Conservation (phyloP, 345 rosid species). For the Crucihimalaya himalaica region DNA sequence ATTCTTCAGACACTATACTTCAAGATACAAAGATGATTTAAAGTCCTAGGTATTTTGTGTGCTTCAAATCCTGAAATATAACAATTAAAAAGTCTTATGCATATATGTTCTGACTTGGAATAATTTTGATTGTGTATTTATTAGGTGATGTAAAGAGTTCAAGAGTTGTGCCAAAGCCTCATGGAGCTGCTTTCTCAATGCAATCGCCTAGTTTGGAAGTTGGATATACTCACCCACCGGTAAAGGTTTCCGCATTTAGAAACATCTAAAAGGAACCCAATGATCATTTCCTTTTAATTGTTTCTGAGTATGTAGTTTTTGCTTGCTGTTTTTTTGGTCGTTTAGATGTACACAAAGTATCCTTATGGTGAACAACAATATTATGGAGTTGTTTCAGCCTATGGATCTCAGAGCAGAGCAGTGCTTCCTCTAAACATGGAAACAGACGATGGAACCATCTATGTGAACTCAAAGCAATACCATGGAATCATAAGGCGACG, state of each 20-base stretch:
- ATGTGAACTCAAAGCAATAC: conserved; percentile 94
- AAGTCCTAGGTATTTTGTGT: not conserved
- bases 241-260: conserved; percentile 28
- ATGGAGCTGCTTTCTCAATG: conserved; percentile 48
- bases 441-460: conserved; percentile 78
- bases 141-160: conserved; percentile 61
- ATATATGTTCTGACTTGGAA: not conserved
- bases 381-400: conserved; percentile 74
- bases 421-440: conserved; percentile 82
- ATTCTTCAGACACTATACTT: not conserved
- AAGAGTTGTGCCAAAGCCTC: conserved; percentile 53
- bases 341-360: conserved; percentile 63
- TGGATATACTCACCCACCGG: conserved; percentile 75
- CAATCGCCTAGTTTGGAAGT: conserved; percentile 61
- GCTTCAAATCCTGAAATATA: not conserved
- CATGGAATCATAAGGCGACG: conserved; percentile 92
- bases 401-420: conserved; percentile 68
- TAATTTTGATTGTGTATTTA: not conserved
- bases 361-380: conserved; percentile 66
- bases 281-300: not conserved
- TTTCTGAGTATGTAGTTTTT: conserved; percentile 1
- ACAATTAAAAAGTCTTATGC: not conserved
- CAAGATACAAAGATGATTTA: not conserved
- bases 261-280: not conserved
- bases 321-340: conserved; percentile 14